Conservation (phyloP, 306 rosid genomes). For the Parietaria judaica region DNA sequence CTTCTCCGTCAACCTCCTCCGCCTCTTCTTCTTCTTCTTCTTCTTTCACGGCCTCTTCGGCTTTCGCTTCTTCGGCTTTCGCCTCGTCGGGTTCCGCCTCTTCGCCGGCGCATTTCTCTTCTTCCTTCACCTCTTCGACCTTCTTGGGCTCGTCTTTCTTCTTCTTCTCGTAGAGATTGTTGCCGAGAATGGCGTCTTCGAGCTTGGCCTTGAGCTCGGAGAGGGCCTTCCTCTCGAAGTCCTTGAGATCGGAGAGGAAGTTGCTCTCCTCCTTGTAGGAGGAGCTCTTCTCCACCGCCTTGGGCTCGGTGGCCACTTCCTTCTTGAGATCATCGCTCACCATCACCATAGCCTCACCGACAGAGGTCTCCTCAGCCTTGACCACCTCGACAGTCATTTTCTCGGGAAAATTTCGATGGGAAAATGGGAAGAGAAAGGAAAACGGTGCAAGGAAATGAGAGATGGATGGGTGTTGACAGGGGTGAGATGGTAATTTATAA, state of each 20-base stretch:
- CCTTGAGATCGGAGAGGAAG: conserved; percentile 33
- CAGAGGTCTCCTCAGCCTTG: conserved; percentile 24
- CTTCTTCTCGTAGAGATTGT: conserved; percentile 16
- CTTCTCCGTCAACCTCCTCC: conserved; percentile 17
- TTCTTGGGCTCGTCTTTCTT: background rate
- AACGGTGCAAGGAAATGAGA: no score
- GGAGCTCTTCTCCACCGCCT: conserved; percentile 28
- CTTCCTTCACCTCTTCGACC: background rate
- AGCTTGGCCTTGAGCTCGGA: conserved; percentile 21
- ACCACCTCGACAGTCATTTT: conserved; percentile 40
- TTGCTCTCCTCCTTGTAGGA: conserved; percentile 43
- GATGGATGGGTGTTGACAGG: no score
- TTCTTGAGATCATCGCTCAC: conserved; percentile 16
- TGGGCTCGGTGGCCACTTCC: conserved; percentile 11
- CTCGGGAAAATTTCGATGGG: background rate
- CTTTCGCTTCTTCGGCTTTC: background rate
- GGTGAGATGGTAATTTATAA: no score
- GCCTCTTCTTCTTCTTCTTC: background rate
- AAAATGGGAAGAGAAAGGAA: background rate
- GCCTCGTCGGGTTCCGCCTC: background rate
- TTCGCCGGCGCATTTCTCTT: conserved; percentile 7
- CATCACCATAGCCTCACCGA: conserved; percentile 13
- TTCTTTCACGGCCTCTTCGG: background rate
- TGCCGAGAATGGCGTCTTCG: conserved; percentile 32
- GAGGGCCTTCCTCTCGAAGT: conserved; percentile 32